phyloP scores from a whole-genome alignment of 2,329 filamentous ascomycete genomes.

The Mycosphaerella sp. region DNA sequence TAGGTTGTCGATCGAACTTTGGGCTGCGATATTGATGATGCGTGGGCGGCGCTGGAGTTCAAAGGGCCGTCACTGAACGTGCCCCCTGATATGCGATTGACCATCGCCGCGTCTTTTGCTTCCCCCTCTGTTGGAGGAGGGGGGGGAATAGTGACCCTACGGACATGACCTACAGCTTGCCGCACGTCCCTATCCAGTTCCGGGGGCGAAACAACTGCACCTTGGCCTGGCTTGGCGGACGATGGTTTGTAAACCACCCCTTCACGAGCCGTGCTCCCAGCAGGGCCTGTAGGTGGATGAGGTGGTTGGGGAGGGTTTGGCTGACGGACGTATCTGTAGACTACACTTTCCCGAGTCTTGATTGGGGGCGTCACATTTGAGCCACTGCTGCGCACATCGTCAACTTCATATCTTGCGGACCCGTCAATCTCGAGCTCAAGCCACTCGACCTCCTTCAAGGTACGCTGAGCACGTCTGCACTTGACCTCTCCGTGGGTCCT shows the following conservation, averaged over 20 bases:
- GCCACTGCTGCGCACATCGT: not conserved
- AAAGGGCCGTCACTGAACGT: not conserved
- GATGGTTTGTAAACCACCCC: not conserved
- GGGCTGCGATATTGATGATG: not conserved
- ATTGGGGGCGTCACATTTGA: not conserved
- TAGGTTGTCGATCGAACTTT: not conserved
- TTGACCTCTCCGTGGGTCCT: constrained; percentile 17
- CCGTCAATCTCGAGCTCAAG: constrained; percentile 13
- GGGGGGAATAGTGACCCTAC: constrained; percentile 9
- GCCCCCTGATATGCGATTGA: not conserved
- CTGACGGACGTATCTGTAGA: constrained; percentile 14
- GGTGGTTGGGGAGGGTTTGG: constrained; percentile 4
- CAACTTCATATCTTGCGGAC: not conserved
- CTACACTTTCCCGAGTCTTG: constrained; percentile 3
- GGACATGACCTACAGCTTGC: not conserved
- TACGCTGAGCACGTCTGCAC: constrained; percentile 11
- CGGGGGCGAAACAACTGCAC: not conserved
- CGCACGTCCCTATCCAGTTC: not conserved
- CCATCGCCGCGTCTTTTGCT: not conserved
- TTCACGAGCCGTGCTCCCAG: not conserved
- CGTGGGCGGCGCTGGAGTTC: not conserved
- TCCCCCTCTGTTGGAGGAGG: constrained; percentile 4
- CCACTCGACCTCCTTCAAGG: constrained; percentile 21
- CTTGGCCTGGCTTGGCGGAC: not conserved
- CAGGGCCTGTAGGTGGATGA: not conserved